Evolutionary conservation across 2,329 filamentous ascomycete species (phyloP).

Genomic region (Chaetomiaceae sp.): DNA sequence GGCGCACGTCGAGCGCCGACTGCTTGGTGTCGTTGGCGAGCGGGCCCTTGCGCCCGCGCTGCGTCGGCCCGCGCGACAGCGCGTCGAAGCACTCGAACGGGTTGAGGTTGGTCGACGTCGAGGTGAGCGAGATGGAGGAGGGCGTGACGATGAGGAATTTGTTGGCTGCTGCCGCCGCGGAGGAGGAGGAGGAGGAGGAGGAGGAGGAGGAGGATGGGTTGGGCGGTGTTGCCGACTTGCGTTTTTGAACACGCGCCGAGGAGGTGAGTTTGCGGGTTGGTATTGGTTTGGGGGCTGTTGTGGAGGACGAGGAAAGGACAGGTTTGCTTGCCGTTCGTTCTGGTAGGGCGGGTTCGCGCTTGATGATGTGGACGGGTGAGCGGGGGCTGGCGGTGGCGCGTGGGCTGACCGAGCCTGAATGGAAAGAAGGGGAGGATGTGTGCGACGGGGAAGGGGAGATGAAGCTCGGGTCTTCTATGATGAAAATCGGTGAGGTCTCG

Average conservation of each 20-base stretch:
- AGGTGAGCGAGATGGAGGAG: slow-evolving; percentile 44
- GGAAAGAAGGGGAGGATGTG: slow-evolving; percentile 20
- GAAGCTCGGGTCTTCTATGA: slow-evolving; percentile 36
- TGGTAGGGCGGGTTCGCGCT: slow-evolving; percentile 13
- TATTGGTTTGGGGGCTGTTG: slow-evolving; percentile 13
- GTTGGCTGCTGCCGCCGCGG: no score
- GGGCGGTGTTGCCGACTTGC: slow-evolving; percentile 25
- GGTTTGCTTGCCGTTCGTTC: background rate
- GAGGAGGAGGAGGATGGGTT: slow-evolving; percentile 28
- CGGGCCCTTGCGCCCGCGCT: slow-evolving; percentile 53
- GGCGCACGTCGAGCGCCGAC: slow-evolving; percentile 49
- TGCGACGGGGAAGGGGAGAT: slow-evolving; percentile 30
- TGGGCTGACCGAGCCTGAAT: slow-evolving; percentile 22
- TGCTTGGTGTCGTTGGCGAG: slow-evolving; percentile 51
- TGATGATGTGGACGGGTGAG: slow-evolving; percentile 17
- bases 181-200: slow-evolving; percentile 41
- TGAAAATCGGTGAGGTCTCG: slow-evolving; percentile 29
- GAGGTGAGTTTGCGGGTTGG: slow-evolving; percentile 25
- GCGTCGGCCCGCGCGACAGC: slow-evolving; percentile 40
- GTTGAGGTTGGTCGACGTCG: slow-evolving; percentile 39
- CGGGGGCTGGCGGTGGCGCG: slow-evolving; percentile 23
- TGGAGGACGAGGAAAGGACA: background rate
- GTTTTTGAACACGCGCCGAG: slow-evolving; percentile 13
- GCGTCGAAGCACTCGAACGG: slow-evolving; percentile 53
- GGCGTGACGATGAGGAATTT: slow-evolving; percentile 55